These are phyloP conservation scores for Nicotiana attenuata DNA, from an alignment of 257 asterid species.

Conservation along the genomic window DNA sequence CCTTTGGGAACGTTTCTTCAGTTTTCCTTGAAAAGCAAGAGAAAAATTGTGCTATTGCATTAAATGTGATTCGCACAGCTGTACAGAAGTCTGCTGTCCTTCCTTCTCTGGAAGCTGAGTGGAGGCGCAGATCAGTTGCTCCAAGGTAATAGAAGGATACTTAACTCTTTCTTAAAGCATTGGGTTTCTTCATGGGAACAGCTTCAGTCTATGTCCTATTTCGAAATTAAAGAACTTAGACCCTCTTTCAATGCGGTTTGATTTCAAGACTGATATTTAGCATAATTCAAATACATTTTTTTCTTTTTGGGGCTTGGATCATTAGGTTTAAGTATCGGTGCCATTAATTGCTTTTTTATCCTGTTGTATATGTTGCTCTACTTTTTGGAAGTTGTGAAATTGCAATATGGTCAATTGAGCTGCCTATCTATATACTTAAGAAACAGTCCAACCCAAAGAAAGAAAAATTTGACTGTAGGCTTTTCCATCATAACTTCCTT, in stretches of 20 bases:
- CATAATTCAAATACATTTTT: not conserved
- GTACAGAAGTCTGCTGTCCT: constrained; percentile 67
- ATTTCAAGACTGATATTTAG: not conserved
- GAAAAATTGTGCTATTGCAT: constrained; percentile 62
- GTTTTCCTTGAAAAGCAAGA: constrained; percentile 61
- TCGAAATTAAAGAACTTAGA: not conserved
- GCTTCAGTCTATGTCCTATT: not conserved
- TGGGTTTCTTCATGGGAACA: not conserved
- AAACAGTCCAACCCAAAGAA: not conserved
- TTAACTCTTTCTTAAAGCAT: not conserved
- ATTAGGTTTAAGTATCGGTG: not conserved
- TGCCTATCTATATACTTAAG: not conserved
- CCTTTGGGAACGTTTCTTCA: constrained; percentile 80
- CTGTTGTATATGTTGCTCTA: not conserved
- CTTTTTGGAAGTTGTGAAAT: not conserved
- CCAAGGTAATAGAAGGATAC: constrained; percentile 62
- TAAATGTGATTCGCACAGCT: constrained; percentile 71
- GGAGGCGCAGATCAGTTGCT: constrained; percentile 87
- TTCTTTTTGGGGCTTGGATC: not conserved
- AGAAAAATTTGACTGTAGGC: not conserved
- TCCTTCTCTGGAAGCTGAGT: constrained; percentile 87
- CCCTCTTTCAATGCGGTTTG: not conserved
- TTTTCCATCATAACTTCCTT: not conserved
- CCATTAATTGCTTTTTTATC: not conserved
- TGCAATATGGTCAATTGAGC: not conserved